Base-by-base conservation (phyloP, 805 yeast species). In the Kregervanrija fluxuum region DNA sequence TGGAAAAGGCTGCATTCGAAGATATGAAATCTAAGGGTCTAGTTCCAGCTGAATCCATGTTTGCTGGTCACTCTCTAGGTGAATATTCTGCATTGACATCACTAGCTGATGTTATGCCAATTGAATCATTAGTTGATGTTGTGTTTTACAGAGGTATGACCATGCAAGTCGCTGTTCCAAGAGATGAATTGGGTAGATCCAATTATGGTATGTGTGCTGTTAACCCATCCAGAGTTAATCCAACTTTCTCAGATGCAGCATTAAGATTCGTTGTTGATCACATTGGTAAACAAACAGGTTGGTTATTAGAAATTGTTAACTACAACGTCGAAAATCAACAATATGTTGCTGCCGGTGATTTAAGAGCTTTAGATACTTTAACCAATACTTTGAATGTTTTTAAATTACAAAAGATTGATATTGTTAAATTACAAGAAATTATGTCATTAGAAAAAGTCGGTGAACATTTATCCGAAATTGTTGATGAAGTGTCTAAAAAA, bases 91-190 rank as follows among this genome's bases (percentile, higher is more conserved):
- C 99, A 12, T 77, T 93, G 61, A 88, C 98, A 13, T 89, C 99
- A 28, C 75, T 93, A 60, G 99, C 96, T 44, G 96, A 93, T 65
- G 97, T 95, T 48, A 91, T 93, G 98, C 96, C 98, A 40, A 89
- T 93, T 57, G 99, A 93, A 72, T 85, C 95, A 5, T 75, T 91
- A 55, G 97, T 91, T 51, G 98, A 91, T 67, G 95, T 91, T 66
- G 98, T 91, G 44, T 93, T 93, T 78, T 95, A 93, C 79, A 84
- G 99, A 75, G 99, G 99, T 78, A 93, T 93, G 98, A 95, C 99
- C 41, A 93, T 93, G 99, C 99, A 93, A 74, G 99, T 93, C 54
- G 99, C 99, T 40, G 99, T 93, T 54, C 98, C 98, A 64, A 85
- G 99, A 73, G 99, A 93, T 69, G 78, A 81, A 45, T 64, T 69